Conservation (phyloP, 345 rosid genomes). For the Euphorbia peplus region DNA sequence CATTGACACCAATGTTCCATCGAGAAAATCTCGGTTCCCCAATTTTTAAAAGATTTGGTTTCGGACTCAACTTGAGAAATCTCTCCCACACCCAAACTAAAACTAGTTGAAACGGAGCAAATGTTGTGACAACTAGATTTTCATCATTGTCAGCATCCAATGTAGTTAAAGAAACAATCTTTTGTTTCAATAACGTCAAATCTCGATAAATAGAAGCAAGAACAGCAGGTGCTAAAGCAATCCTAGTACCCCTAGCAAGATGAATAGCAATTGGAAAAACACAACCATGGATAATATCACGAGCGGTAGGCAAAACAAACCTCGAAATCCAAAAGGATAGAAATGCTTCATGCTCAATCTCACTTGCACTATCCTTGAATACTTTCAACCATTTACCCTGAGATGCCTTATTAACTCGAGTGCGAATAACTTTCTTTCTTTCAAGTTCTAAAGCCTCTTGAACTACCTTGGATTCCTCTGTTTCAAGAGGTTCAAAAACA, state of each 20-base stretch:
- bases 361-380: constrained; percentile 37
- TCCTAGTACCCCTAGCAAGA: constrained; percentile 40
- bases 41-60: constrained; percentile 13
- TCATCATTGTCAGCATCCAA: background rate
- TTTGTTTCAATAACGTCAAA: constrained; percentile 36
- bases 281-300: background rate
- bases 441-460: constrained; percentile 27
- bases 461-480: background rate
- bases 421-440: constrained; percentile 14
- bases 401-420: constrained; percentile 14
- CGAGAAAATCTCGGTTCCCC: constrained; percentile 28
- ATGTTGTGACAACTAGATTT: constrained; percentile 4
- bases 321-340: constrained; percentile 48
- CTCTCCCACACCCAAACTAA: constrained; percentile 47
- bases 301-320: constrained; percentile 32
- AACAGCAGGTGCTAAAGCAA: constrained; percentile 57
- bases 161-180: constrained; percentile 21
- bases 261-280: constrained; percentile 44
- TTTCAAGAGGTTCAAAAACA: constrained; percentile 19
- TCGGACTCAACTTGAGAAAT: constrained; percentile 26
- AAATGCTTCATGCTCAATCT: constrained; percentile 64
- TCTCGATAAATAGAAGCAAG: constrained; percentile 46
- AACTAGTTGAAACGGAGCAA: constrained; percentile 43
- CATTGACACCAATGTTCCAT: constrained; percentile 37
- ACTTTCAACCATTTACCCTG: constrained; percentile 35